phyloP scores from a whole-genome alignment of 2,329 filamentous ascomycete genomes.

The Stagonosporopsis cucurbitacearum region DNA sequence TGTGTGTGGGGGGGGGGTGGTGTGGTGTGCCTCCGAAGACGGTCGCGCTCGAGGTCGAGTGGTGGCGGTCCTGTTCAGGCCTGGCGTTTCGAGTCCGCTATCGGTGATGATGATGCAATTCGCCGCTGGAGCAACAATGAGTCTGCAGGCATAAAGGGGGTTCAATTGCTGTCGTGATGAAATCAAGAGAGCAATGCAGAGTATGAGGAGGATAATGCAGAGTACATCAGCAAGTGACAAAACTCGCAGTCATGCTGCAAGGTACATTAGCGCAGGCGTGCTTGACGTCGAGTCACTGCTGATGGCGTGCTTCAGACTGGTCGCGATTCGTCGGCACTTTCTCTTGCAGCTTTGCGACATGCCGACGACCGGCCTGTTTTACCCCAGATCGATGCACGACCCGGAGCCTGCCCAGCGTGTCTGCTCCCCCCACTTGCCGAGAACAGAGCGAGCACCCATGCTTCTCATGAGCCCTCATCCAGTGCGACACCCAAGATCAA shows the following conservation, averaged over 20 bases:
- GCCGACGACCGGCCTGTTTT: constrained; percentile 33
- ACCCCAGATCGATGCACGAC: constrained; percentile 27
- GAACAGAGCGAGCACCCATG: background rate
- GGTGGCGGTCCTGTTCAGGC: constrained; percentile 20
- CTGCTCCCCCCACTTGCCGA: background rate
- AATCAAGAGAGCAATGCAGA: background rate
- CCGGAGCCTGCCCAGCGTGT: too few relatives aligned
- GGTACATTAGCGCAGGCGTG: constrained; percentile 29
- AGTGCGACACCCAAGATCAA: too few relatives aligned
- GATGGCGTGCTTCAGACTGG: constrained; percentile 7
- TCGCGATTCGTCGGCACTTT: constrained; percentile 34
- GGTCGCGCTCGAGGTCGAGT: constrained; percentile 21
- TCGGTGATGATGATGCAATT: constrained; percentile 13
- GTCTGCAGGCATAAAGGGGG: background rate
- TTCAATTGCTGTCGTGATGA: too few relatives aligned
- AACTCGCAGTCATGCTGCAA: constrained; percentile 26
- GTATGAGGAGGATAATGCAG: too few relatives aligned
- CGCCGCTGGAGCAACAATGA: constrained; percentile 3
- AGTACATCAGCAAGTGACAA: constrained; percentile 16
- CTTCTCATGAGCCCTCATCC: background rate
- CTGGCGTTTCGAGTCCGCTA: constrained; percentile 3
- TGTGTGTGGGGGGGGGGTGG: too few relatives aligned
- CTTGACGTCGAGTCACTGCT: constrained; percentile 43
- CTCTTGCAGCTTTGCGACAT: constrained; percentile 16
- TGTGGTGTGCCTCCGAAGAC: too few relatives aligned